These are phyloP conservation scores for Daldinia eschscholtzii DNA, from an alignment of 2,329 filamentous ascomycete species.

Conservation along the genomic window DNA sequence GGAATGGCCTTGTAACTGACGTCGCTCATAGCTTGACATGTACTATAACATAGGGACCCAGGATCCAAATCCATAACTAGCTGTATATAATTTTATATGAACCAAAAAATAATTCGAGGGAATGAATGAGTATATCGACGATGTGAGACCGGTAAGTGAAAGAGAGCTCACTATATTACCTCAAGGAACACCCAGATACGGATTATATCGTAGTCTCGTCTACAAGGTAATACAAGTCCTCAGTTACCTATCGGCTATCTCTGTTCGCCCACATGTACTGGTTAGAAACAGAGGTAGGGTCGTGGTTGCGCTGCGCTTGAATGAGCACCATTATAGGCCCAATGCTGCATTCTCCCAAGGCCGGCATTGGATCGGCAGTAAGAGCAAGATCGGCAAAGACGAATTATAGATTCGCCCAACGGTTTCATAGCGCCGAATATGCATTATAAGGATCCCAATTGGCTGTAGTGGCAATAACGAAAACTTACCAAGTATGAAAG, in stretches of 20 bases:
- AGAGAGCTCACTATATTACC: neutral
- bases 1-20: neutral
- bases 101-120: neutral
- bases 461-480: slow-evolving; percentile 19
- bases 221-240: slow-evolving; percentile 5
- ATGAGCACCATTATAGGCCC: slow-evolving; percentile 25
- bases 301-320: slow-evolving; percentile 27
- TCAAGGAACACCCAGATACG: slow-evolving; percentile 10
- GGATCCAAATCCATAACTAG: neutral
- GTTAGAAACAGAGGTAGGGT: slow-evolving; percentile 17
- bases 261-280: slow-evolving; percentile 16
- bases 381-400: slow-evolving; percentile 13
- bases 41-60: neutral
- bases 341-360: slow-evolving; percentile 19
- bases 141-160: neutral
- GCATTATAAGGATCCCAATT: slow-evolving; percentile 24
- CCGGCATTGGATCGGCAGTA: slow-evolving; percentile 29
- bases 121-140: neutral
- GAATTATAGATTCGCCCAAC: slow-evolving; percentile 10
- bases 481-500: slow-evolving; percentile 24
- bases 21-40: neutral
- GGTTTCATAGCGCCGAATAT: slow-evolving; percentile 29
- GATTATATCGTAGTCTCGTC: slow-evolving; percentile 10
- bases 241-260: slow-evolving; percentile 21
- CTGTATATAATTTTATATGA: neutral